Evolutionary conservation across 116 monocot species (phyloP), one percentile per base, ranked within the genome.

Genomic region (Trichopus zeylanicus): DNA sequence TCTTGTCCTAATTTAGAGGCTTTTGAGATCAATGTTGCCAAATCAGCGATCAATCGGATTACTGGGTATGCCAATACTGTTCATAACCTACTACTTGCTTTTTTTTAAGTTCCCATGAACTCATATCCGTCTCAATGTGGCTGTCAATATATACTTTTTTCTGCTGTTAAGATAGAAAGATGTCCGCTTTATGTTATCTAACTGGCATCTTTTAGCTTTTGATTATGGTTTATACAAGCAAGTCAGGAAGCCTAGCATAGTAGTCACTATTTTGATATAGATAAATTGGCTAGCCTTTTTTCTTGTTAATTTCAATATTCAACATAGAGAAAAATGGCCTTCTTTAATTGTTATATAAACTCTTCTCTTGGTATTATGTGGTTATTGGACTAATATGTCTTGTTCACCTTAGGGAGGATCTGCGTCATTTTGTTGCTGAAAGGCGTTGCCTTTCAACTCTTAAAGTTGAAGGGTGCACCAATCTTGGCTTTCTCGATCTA

Each of bases 381-480:
- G 12, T 2, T 3, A 42, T 42, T 3, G n/a, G n/a, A 42, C 42
- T 42, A n/a, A 16, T 42, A 10, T 42, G 1, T 42, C 5, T 64
- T 60, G 24, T 15, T 22, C 34, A 4, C 23, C 67, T 29, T 48
- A 98, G 98, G 63, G 85, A 84, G 64, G 98, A 88, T 35, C 73
- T 98, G 66, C 59, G 75, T 38, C 87, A 78, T 21, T 98, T 98
- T 82, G 78, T 98, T 62, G 66, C 85, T 29, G 98, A 98, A 56
- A 98, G 82, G 51, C 69, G 87, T 4, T 70, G 53, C 46, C 91
- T 98, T 46, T 75, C 82, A 26, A 74, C 59, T 32, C 75, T 98
- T 65, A 87, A 82, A 73, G 67, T 91, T 33, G 82, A 91, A 67
- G 85, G 88, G 7, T 98, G 98, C 60, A 71, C 26, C 53, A 88